A percentile compares a stretch with the other conserved stretches of the same genome.
Evolutionary conservation across 1,284 basidiomycete species (phyloP).

Genomic region (Ceratobasidium sp.): DNA sequence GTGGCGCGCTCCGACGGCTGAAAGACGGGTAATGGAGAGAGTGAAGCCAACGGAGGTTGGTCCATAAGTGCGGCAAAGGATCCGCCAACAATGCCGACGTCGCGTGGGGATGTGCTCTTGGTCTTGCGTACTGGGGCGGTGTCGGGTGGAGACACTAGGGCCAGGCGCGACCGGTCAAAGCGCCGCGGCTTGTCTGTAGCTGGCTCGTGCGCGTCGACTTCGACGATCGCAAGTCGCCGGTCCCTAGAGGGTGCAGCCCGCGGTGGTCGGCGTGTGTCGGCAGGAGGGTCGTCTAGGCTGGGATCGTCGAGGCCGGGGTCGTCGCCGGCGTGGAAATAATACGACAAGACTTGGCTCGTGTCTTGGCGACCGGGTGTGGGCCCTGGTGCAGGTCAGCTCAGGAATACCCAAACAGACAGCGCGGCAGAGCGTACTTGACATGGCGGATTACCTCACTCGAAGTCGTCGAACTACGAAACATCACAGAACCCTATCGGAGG

Average conservation of each 20-base stretch:
- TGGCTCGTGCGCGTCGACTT: slow-evolving; percentile 44
- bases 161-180: slow-evolving; percentile 45
- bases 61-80: slow-evolving; percentile 25
- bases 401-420: background rate
- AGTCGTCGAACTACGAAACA: slow-evolving; percentile 14
- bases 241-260: slow-evolving; percentile 33
- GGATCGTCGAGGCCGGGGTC: slow-evolving; percentile 18
- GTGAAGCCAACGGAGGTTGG: slow-evolving; percentile 6
- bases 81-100: slow-evolving; percentile 45
- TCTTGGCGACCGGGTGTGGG: slow-evolving; percentile 28
- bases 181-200: slow-evolving; percentile 9
- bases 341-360: slow-evolving; percentile 36
- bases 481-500: background rate
- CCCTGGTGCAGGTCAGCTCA: slow-evolving; percentile 24
- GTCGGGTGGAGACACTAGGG: slow-evolving; percentile 48
- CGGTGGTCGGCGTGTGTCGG: background rate
- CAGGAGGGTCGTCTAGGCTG: background rate
- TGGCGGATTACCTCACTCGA: slow-evolving; percentile 15
- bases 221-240: slow-evolving; percentile 48
- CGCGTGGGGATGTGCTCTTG: slow-evolving; percentile 30
- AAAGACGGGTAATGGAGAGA: background rate
- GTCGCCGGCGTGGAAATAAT: slow-evolving; percentile 30
- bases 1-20: slow-evolving; percentile 1
- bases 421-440: background rate
- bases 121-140: slow-evolving; percentile 20